These are phyloP conservation scores for Closterium sp. DNA, from an alignment of 139 green algal species.

Conservation along the genomic window DNA sequence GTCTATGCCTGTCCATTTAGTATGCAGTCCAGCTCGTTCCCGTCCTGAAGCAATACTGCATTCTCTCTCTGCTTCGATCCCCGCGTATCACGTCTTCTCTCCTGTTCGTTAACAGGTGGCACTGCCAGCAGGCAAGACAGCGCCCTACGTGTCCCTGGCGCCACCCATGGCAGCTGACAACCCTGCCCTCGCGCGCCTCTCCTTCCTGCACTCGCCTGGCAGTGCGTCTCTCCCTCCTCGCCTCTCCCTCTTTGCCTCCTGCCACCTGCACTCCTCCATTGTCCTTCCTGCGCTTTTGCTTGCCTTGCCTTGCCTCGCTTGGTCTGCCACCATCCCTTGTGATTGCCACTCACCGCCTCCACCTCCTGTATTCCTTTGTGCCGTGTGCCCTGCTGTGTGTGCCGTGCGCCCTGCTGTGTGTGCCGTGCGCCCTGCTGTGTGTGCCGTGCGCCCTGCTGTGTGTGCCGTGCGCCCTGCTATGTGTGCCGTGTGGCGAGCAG, in stretches of 20 bases:
- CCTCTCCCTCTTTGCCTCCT: background rate
- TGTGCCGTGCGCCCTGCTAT: background rate
- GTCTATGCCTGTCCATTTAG: background rate
- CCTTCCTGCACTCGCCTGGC: slow-evolving; percentile 38
- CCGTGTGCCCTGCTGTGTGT: no score
- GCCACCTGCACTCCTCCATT: background rate
- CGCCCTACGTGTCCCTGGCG: slow-evolving; percentile 15
- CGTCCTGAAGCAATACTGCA: no score
- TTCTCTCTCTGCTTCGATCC: background rate
- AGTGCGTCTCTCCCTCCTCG: background rate
- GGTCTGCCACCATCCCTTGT: background rate
- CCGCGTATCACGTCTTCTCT: no score
- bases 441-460: no score
- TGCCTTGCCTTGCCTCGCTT: background rate
- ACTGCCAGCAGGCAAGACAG: background rate
- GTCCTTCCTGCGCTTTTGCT: background rate
- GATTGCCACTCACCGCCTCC: background rate
- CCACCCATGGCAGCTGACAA: background rate
- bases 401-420: no score
- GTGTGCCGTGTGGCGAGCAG: background rate
- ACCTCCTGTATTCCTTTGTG: background rate
- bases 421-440: no score
- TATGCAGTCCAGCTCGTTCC: no score
- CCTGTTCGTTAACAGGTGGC: background rate
- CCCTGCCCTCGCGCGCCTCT: slow-evolving; percentile 49